These are phyloP conservation scores for Phytophthora brassicae DNA, from an alignment of 352 stramenopile genomes.

Conservation along the genomic window DNA sequence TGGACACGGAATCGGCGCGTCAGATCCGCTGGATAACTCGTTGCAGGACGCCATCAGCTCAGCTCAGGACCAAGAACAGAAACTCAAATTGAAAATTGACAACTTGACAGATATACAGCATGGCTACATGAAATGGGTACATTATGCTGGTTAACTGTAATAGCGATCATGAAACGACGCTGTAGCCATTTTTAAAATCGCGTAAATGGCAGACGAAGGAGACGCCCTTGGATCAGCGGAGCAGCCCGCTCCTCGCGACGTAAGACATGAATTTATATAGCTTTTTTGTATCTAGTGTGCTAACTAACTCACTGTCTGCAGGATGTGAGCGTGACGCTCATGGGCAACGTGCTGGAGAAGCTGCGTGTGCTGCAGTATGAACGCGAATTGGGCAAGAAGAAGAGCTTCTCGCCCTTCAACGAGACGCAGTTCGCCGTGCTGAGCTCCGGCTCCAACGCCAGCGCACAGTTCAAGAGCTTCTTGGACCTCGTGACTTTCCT, in stretches of 20 bases:
- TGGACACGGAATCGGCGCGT: constrained; percentile 6
- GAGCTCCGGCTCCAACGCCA: constrained; percentile 52
- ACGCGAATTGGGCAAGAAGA: constrained; percentile 81
- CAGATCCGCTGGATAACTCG: constrained; percentile 15
- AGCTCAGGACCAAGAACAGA: no score
- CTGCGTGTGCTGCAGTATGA: constrained; percentile 81
- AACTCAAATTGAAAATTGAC: constrained; percentile 6
- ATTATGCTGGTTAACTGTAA: constrained; percentile 8
- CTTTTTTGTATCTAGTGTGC: no score
- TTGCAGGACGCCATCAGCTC: constrained; percentile 23
- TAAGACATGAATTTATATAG: no score
- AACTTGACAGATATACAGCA: constrained; percentile 10
- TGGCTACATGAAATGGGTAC: constrained; percentile 21
- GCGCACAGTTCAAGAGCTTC: constrained; percentile 81
- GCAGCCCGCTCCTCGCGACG: constrained; percentile 18
- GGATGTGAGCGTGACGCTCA: constrained; percentile 79
- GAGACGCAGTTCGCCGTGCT: constrained; percentile 74
- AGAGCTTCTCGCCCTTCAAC: constrained; percentile 62
- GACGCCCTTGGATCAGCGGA: constrained; percentile 10
- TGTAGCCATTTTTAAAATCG: constrained; percentile 8
- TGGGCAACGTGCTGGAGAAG: constrained; percentile 86
- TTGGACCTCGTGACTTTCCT: constrained; percentile 71
- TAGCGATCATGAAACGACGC: constrained; percentile 33
- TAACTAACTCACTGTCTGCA: constrained; percentile 16
- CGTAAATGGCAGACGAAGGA: constrained; percentile 27